Conservation (phyloP, 2,329 filamentous ascomycete species). For the Exophiala xenobiotica region DNA sequence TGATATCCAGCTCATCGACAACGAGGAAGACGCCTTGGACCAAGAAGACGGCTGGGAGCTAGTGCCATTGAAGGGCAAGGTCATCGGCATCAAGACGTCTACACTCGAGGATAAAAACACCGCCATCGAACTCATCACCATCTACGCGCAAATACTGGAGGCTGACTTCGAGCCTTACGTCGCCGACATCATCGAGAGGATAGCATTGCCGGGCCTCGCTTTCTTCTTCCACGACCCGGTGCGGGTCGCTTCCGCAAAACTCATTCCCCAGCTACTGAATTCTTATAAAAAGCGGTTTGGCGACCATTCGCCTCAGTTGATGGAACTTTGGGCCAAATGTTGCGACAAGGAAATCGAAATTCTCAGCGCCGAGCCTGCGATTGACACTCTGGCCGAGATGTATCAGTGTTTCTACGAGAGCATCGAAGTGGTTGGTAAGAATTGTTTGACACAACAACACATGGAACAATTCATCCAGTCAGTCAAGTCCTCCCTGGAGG, state of each 20-base stretch:
- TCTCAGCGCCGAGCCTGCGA: slow-evolving; percentile 86
- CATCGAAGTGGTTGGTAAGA: slow-evolving; percentile 86
- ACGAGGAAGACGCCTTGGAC: slow-evolving; percentile 88
- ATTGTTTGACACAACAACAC: slow-evolving; percentile 73
- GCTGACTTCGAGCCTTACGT: slow-evolving; percentile 90
- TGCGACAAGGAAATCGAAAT: slow-evolving; percentile 92
- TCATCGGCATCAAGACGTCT: slow-evolving; percentile 97
- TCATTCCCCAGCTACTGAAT: slow-evolving; percentile 88
- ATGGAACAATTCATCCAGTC: slow-evolving; percentile 87
- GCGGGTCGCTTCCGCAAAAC: slow-evolving; percentile 88
- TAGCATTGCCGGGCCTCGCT: slow-evolving; percentile 85
- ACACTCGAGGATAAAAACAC: slow-evolving; percentile 98
- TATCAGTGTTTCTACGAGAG: slow-evolving; percentile 99
- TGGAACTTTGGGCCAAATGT: slow-evolving; percentile 78
- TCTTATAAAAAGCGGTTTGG: slow-evolving; percentile 93
- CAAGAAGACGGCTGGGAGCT: slow-evolving; percentile 97
- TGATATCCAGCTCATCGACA: slow-evolving; percentile 92
- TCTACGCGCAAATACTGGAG: slow-evolving; percentile 96
- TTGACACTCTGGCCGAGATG: slow-evolving; percentile 97
- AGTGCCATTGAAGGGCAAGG: slow-evolving; percentile 93
- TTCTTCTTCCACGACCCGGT: slow-evolving; percentile 99
- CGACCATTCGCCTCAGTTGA: slow-evolving; percentile 72
- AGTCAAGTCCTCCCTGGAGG: slow-evolving; percentile 80
- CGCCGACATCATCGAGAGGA: slow-evolving; percentile 90
- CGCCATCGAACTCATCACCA: slow-evolving; percentile 96